These are phyloP conservation scores for Heterococcus sp. DNA, from an alignment of 108 stramenopile genomes.

Conservation along the genomic window DNA sequence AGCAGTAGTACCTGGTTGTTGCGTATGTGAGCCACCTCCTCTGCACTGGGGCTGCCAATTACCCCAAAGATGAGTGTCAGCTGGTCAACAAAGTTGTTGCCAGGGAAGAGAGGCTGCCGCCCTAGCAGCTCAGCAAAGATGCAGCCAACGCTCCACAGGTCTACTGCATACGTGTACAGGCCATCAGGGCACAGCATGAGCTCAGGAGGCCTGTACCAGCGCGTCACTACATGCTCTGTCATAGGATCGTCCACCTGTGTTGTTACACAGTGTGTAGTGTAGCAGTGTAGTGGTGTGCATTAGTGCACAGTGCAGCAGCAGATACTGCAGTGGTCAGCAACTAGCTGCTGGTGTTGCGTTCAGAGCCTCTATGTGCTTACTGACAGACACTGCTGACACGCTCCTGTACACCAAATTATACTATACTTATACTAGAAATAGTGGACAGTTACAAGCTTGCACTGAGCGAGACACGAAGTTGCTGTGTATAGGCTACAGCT, in stretches of 20 bases:
- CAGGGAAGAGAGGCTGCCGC: conserved; percentile 77
- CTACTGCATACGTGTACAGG: conserved; percentile 59
- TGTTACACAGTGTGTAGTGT: too few species aligned
- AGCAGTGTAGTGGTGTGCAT: background rate
- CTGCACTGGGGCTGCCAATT: conserved; percentile 70
- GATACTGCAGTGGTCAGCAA: too few species aligned
- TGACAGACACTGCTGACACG: too few species aligned
- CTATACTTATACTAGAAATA: too few species aligned
- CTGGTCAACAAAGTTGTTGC: conserved; percentile 79
- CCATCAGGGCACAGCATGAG: conserved; percentile 66
- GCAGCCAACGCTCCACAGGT: conserved; percentile 81
- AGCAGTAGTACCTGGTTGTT: too few species aligned
- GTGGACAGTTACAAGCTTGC: too few species aligned
- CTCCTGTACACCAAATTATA: too few species aligned
- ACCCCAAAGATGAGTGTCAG: conserved; percentile 87
- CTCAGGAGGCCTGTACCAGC: conserved; percentile 69
- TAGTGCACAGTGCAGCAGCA: too few species aligned
- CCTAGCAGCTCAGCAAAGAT: conserved; percentile 93
- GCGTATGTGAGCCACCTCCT: conserved; percentile 49
- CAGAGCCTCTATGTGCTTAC: too few species aligned
- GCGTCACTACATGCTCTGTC: conserved; percentile 69
- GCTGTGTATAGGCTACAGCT: too few species aligned
- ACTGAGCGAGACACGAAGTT: too few species aligned
- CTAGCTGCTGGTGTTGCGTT: too few species aligned
- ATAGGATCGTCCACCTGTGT: conserved; percentile 30